Percentiles rank a stretch among this genome's conserved stretches.
Evolutionary conservation across 1,284 basidiomycete genomes (phyloP).

Genomic region (Rhodotorula mucilaginosa): DNA sequence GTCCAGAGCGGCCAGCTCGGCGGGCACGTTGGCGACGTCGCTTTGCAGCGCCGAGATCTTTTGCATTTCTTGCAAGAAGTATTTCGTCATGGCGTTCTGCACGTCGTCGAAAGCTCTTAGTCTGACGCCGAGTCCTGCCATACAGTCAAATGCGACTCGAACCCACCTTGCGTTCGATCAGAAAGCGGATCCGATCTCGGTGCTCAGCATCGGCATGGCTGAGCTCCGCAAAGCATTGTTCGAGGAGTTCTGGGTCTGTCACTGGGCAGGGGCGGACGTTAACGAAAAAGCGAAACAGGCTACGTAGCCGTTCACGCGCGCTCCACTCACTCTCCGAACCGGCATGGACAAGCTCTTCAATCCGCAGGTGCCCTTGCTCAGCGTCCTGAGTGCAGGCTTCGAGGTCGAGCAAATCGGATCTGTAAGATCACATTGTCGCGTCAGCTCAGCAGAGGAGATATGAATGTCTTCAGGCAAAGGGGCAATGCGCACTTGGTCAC

Average conservation of each 20-base stretch:
- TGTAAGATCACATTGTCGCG: not conserved
- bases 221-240: constrained; percentile 39
- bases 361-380: constrained; percentile 31
- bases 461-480: not conserved
- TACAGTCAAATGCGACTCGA: too few species aligned
- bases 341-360: constrained; percentile 37
- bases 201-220: constrained; percentile 34
- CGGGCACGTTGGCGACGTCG: constrained; percentile 39
- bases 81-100: constrained; percentile 43
- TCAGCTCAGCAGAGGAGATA: too few species aligned
- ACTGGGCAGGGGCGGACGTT: constrained; percentile 2
- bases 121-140: not conserved
- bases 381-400: constrained; percentile 43
- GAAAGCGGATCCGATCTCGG: constrained; percentile 40
- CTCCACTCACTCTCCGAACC: constrained; percentile 24
- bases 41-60: constrained; percentile 42
- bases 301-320: not conserved
- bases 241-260: constrained; percentile 24
- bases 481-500: constrained; percentile 22
- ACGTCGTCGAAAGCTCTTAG: not conserved
- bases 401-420: constrained; percentile 40
- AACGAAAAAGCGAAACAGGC: too few species aligned
- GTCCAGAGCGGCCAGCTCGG: constrained; percentile 35
- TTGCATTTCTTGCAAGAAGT: constrained; percentile 41
- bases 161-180: constrained; percentile 42